These are phyloP conservation scores for Pecoramyces ruminantium DNA, from an alignment of 192 early-diverging fungal species.

Conservation along the genomic window DNA sequence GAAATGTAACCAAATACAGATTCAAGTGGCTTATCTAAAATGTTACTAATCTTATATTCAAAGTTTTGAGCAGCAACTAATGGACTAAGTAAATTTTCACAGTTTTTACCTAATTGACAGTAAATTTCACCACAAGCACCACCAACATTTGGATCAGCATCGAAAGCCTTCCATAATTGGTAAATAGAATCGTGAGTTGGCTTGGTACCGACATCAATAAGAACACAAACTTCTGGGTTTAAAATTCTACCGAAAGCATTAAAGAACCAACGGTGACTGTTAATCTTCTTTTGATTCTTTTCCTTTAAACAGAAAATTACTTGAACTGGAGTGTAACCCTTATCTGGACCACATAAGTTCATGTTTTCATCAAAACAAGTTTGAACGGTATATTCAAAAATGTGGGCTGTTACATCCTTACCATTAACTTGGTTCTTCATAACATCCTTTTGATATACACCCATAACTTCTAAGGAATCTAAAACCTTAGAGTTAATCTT, in stretches of 20 bases:
- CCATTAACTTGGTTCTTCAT: constrained; percentile 52
- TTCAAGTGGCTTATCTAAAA: constrained; percentile 66
- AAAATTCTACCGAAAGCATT: constrained; percentile 72
- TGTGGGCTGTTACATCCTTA: constrained; percentile 54
- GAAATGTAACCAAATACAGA: constrained; percentile 90
- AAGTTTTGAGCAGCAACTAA: constrained; percentile 67
- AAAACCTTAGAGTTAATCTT: constrained; percentile 64
- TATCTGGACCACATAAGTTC: constrained; percentile 49
- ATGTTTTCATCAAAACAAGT: constrained; percentile 52
- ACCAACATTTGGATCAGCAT: constrained; percentile 56
- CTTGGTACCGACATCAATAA: constrained; percentile 87
- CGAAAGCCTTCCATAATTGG: constrained; percentile 87
- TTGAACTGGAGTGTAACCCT: constrained; percentile 68
- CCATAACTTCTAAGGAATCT: constrained; percentile 65
- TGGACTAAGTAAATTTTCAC: constrained; percentile 45
- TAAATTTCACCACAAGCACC: constrained; percentile 93
- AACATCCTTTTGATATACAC: constrained; percentile 66
- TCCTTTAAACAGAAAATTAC: constrained; percentile 85
- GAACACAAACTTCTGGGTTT: constrained; percentile 71
- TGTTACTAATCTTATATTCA: constrained; percentile 60
- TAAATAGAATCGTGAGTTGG: constrained; percentile 69
- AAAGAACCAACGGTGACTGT: constrained; percentile 95
- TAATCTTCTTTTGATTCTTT: constrained; percentile 88
- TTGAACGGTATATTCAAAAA: constrained; percentile 86
- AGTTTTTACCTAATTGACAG: constrained; percentile 60